phyloP scores from a whole-genome alignment of 805 yeast species.

The Blastobotrys muscicola region DNA sequence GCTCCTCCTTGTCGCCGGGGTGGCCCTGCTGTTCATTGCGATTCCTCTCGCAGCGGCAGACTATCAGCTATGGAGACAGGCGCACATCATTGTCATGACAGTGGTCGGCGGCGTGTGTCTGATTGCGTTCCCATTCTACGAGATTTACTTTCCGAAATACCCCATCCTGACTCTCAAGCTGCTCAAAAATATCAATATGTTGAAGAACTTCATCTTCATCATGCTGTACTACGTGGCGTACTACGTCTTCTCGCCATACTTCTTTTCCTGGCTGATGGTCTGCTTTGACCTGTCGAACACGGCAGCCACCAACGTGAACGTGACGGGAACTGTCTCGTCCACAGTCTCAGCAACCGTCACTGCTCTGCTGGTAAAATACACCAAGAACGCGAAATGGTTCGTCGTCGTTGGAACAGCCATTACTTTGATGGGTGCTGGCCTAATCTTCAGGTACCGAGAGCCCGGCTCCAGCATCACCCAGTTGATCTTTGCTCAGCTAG shows the following conservation, averaged over 20 bases:
- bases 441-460: conserved; percentile 46
- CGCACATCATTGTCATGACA: background rate
- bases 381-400: conserved; percentile 23
- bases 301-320: conserved; percentile 8
- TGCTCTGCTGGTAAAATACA: conserved; percentile 4
- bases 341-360: conserved; percentile 6
- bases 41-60: background rate
- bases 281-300: conserved; percentile 8
- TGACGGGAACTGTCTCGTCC: conserved; percentile 7
- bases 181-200: conserved; percentile 25
- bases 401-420: conserved; percentile 46
- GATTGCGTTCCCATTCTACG: conserved; percentile 6
- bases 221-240: conserved; percentile 25
- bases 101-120: background rate
- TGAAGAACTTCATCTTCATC: conserved; percentile 1
- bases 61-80: background rate
- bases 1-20: background rate
- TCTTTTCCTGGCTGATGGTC: conserved; percentile 9
- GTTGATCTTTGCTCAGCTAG: conserved; percentile 50
- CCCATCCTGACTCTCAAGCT: conserved; percentile 32
- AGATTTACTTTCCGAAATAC: conserved; percentile 24
- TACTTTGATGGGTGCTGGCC: conserved; percentile 53
- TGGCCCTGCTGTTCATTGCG: conserved; percentile 2
- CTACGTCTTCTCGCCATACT: conserved; percentile 9
- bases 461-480: conserved; percentile 43